Conservation (phyloP, 2,329 filamentous ascomycete genomes). For the Penicillium digitatum region DNA sequence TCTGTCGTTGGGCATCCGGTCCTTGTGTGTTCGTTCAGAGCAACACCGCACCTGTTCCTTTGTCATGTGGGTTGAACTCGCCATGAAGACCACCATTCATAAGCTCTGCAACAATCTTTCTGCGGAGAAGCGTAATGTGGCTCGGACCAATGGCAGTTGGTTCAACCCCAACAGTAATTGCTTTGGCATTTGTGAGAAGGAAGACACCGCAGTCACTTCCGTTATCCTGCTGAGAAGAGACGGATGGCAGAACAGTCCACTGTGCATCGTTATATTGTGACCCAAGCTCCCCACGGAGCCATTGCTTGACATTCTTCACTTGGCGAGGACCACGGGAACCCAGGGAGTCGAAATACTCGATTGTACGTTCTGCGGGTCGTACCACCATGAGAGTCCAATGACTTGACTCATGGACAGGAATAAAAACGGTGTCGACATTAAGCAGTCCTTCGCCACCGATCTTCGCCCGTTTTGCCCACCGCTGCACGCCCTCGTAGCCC, state of each 20-base stretch:
- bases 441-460: conserved; percentile 45
- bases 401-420: conserved; percentile 45
- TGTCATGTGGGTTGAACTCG: conserved; percentile 37
- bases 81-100: conserved; percentile 45
- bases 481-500: conserved; percentile 38
- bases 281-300: conserved; percentile 44
- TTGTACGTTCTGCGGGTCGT: conserved; percentile 40
- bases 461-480: conserved; percentile 47
- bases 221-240: conserved; percentile 46
- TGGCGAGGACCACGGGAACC: conserved; percentile 32
- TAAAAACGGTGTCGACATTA: conserved; percentile 45
- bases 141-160: conserved; percentile 40
- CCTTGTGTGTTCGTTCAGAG: conserved; percentile 16
- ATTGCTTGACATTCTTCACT: conserved; percentile 38
- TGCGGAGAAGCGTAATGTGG: conserved; percentile 42
- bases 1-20: background rate
- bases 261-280: conserved; percentile 40
- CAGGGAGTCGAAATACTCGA: conserved; percentile 49
- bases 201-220: conserved; percentile 51
- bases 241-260: conserved; percentile 41
- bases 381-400: conserved; percentile 51
- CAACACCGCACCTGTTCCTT: conserved; percentile 15
- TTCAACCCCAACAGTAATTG: conserved; percentile 44
- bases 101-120: conserved; percentile 48
- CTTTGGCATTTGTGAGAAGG: conserved; percentile 47